These are phyloP conservation scores for Neopestalotiopsis sp. DNA, from an alignment of 2,329 filamentous ascomycete species.

Conservation along the genomic window DNA sequence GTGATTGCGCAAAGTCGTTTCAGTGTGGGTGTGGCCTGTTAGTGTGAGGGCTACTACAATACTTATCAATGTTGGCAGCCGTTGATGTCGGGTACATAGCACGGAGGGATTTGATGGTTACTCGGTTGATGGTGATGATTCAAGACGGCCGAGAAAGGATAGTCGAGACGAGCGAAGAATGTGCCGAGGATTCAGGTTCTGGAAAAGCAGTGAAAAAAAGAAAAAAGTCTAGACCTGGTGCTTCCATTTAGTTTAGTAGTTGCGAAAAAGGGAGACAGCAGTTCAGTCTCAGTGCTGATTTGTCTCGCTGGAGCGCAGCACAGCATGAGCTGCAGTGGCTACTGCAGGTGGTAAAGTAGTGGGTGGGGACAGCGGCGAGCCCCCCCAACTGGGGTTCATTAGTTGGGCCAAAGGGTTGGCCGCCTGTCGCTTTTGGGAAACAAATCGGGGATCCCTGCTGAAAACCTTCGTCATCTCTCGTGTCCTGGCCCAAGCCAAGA, in stretches of 20 bases:
- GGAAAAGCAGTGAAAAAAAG: neutral
- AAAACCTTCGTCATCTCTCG: constrained; percentile 15
- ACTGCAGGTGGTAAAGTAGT: constrained; percentile 1
- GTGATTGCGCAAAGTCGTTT: constrained; percentile 1
- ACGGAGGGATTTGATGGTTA: too few relatives aligned
- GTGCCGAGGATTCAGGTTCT: neutral
- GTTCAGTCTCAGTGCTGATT: neutral
- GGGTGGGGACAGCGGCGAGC: neutral
- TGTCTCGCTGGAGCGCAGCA: neutral
- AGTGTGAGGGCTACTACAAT: neutral
- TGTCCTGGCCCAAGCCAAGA: constrained; percentile 6
- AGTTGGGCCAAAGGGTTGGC: neutral
- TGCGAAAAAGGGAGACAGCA: neutral
- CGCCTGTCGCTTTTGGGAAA: neutral
- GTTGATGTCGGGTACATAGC: too few relatives aligned
- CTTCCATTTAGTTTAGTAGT: neutral
- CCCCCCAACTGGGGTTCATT: neutral
- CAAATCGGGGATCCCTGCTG: constrained; percentile 8
- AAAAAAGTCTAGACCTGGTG: neutral
- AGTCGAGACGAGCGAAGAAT: neutral
- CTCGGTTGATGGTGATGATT: neutral
- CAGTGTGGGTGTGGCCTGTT: neutral
- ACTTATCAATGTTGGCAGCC: neutral
- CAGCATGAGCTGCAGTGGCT: neutral
- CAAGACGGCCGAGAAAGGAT: neutral